phyloP scores from a whole-genome alignment of 2,329 filamentous ascomycete species.

The Amauroascus niger region DNA sequence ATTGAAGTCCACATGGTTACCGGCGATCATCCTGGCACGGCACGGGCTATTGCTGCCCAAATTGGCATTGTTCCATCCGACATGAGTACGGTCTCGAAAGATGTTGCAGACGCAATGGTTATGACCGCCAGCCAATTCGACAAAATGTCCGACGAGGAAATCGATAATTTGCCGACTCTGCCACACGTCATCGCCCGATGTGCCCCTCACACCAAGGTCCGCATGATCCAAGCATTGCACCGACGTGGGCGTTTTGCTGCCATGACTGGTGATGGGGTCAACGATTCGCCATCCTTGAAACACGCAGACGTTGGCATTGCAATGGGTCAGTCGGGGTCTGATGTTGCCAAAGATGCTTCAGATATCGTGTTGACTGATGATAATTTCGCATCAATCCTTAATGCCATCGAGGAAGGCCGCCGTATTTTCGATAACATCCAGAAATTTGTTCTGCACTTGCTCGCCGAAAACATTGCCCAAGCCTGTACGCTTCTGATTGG shows the following conservation, averaged over 20 bases:
- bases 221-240: slow-evolving; percentile 62
- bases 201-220: slow-evolving; percentile 59
- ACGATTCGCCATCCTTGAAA: slow-evolving; percentile 74
- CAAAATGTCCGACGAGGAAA: slow-evolving; percentile 61
- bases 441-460: slow-evolving; percentile 72
- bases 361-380: slow-evolving; percentile 28
- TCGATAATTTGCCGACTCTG: slow-evolving; percentile 50
- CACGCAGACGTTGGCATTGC: slow-evolving; percentile 78
- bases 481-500: slow-evolving; percentile 73
- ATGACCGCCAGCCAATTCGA: slow-evolving; percentile 73
- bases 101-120: slow-evolving; percentile 59
- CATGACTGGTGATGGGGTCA: slow-evolving; percentile 86
- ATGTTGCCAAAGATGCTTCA: slow-evolving; percentile 70
- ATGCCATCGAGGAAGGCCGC: slow-evolving; percentile 72
- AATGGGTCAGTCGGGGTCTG: slow-evolving; percentile 71
- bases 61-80: slow-evolving; percentile 65
- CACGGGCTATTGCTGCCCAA: slow-evolving; percentile 65
- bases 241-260: slow-evolving; percentile 61
- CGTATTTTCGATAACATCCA: slow-evolving; percentile 86
- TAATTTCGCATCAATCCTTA: slow-evolving; percentile 68
- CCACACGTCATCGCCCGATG: slow-evolving; percentile 52
- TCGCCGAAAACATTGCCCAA: slow-evolving; percentile 74
- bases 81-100: slow-evolving; percentile 49
- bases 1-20: slow-evolving; percentile 79
- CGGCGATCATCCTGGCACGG: slow-evolving; percentile 70